Conservation (phyloP, 192 early-diverging fungal genomes). For the Lobosporangium transversale region DNA sequence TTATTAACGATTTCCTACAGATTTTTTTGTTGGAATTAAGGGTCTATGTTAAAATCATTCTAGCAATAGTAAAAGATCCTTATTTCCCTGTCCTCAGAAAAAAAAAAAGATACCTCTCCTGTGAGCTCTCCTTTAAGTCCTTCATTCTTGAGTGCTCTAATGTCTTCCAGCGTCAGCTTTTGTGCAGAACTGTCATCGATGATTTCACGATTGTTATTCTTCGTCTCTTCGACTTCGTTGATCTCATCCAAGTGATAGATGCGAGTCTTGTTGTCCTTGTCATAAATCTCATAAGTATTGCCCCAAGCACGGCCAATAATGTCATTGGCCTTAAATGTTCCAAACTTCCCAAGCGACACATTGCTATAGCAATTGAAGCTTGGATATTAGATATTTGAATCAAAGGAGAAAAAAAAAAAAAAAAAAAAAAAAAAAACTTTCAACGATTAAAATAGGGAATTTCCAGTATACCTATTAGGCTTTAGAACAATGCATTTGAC, state of each 20-base stretch:
- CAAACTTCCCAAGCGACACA: slow-evolving; percentile 92
- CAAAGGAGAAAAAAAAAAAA: not conserved
- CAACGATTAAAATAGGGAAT: no score
- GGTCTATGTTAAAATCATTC: no score
- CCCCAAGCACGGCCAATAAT: slow-evolving; percentile 88
- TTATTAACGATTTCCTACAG: slow-evolving; percentile 81
- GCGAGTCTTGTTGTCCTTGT: slow-evolving; percentile 60
- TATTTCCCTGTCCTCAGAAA: no score
- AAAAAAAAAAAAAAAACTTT: not conserved
- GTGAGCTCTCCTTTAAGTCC: slow-evolving; percentile 73
- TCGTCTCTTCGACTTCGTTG: slow-evolving; percentile 70
- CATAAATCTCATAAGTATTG: slow-evolving; percentile 84
- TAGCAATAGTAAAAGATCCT: no score
- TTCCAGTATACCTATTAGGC: slow-evolving; percentile 65
- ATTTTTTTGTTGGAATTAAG: no score
- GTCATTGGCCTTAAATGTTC: slow-evolving; percentile 78
- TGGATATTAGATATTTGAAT: not conserved
- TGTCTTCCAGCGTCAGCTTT: slow-evolving; percentile 82
- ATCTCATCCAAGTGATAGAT: slow-evolving; percentile 42
- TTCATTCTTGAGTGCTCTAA: slow-evolving; percentile 82
- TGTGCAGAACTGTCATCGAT: slow-evolving; percentile 79
- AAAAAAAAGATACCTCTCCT: slow-evolving; percentile 57
- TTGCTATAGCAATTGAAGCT: slow-evolving; percentile 31
- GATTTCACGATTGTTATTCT: slow-evolving; percentile 86
- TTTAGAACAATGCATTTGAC: slow-evolving; percentile 78